Base-by-base conservation (phyloP, 2,329 filamentous ascomycete species). In the Colletotrichum shisoi region DNA sequence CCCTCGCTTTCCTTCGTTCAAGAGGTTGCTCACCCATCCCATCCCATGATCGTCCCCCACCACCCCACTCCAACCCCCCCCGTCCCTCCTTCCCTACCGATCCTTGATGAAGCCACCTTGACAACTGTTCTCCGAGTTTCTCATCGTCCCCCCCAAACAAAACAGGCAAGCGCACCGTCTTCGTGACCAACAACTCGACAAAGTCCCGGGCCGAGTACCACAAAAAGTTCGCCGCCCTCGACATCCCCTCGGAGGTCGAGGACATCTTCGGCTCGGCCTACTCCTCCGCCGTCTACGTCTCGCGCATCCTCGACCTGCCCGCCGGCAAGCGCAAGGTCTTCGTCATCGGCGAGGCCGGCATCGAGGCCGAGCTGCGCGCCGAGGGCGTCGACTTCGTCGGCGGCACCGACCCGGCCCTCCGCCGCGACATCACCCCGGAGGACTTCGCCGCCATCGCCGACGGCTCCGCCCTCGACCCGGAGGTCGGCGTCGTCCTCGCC, bases 161-260 rank as follows among this genome's bases (percentile, higher is more conserved):
- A 40, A 37, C 60, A 95, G 94, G 92, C 76, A 99, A 99, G 79
- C 90, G 90, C 76, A 86, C 95, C 40, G 89, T 99, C 62, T 99
- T 99, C 76, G 95, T 99, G 59, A 99, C 95, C 46, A 99, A 99
- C 82, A 99, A 99, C 82, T 97, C 93, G 75, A 98, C 95, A 64
- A 99, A 99, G 78, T 97, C 94, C 12, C 91, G 95, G 63, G 83
- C 86, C 57, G 93, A 97, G 77, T 99, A 99, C 80, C 90, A 91
- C 77, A 93, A 94, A 82, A 99, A 98, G 76, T 89, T 99, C 68
- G 87, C 91, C 53, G 82, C 82, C 61, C 85, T 97, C 76, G 91
- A 91, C 53, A 97, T 99, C 73, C 89, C 91, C 1, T 89, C 88
- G 72, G 84, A 87, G 66, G 87, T 91, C 49, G 93, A 98, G 75